These are phyloP conservation scores for Acacia acuminata DNA, from an alignment of 306 rosid species.

Conservation along the genomic window DNA sequence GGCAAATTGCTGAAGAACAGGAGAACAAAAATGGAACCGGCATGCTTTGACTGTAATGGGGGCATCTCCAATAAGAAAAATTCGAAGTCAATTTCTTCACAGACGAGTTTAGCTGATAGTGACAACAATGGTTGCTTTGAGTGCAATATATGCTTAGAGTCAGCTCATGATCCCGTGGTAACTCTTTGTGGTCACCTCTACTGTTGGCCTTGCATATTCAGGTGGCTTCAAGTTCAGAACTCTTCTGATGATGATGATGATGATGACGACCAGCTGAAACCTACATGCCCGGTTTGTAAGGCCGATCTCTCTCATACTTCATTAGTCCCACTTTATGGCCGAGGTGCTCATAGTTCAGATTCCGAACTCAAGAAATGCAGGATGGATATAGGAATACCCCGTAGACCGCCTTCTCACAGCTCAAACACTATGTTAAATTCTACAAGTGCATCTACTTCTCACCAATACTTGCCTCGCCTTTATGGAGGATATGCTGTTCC, in stretches of 20 bases:
- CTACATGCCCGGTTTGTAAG: conserved; percentile 86
- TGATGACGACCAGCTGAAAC: conserved; percentile 44
- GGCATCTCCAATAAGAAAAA: conserved; percentile 53
- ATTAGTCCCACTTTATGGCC: conserved; percentile 90
- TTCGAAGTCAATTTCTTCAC: conserved; percentile 48
- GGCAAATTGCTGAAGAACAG: conserved; percentile 42
- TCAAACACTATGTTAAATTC: conserved; percentile 42
- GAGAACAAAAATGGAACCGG: conserved; percentile 43
- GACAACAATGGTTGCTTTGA: conserved; percentile 63
- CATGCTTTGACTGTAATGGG: conserved; percentile 45
- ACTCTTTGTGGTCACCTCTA: conserved; percentile 92
- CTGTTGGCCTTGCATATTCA: conserved; percentile 96
- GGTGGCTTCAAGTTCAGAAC: conserved; percentile 70
- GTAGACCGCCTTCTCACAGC: conserved; percentile 62
- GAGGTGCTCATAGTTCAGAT: conserved; percentile 55
- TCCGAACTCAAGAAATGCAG: conserved; percentile 53
- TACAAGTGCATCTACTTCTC: conserved; percentile 30
- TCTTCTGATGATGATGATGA: conserved; percentile 45
- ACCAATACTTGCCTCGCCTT: conserved; percentile 49
- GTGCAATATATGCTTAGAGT: conserved; percentile 90
- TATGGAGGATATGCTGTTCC: conserved; percentile 51
- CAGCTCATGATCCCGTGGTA: conserved; percentile 83
- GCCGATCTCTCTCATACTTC: conserved; percentile 62
- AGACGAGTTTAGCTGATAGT: conserved; percentile 36
- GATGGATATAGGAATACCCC: conserved; percentile 57